Base-by-base conservation (phyloP, 139 green algal species). In the Auxenochlorella pyrenoidosa region DNA sequence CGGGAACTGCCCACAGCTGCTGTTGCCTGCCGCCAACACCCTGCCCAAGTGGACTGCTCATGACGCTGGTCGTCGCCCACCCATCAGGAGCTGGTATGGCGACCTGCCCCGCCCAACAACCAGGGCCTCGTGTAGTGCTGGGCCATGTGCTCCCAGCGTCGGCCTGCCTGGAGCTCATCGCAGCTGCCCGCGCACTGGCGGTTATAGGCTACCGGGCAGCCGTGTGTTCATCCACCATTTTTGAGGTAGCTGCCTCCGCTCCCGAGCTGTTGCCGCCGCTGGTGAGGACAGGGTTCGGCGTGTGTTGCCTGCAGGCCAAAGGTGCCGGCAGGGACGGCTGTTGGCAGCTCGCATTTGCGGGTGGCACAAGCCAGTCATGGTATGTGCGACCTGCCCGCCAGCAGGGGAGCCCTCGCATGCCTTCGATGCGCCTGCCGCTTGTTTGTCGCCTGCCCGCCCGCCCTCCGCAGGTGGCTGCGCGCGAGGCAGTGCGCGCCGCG, bases 391-490 rank as follows among this genome's bases (percentile, higher is more conserved):
- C 47, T 54, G 47, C 47, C 47, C 10, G 47, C n/a, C n/a, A n/a
- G 47, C 47, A 54, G 47, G 47, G 47, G 47, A 6, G 10, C 8
- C 47, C 47, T 54, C 47, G 63, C 66, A 40, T 18, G 10, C 66
- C 66, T 40, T 40, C 12, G 63, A 6, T 40, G n/a, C 32, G 10
- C 28, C 30, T 32, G 13, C 32, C 24, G 18, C 63, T 36, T 1
- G 2, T 12, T 36, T 24, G 13, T 21, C 5, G 63, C 63, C 63
- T 30, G 28, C 34, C 32, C 66, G 10, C 5, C 32, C 36, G 19
- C 19, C n/a, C 70, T 36, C 34, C 86, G n/a, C n/a, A 89, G 86
- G 68, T 89, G 40, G 51, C 54, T 2, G 86, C 86, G 18, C 72
- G 86, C 21, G 78, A 89, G 38, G 58, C 75, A 36, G 86, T 89